Conservation (phyloP, 306 rosid genomes). For the Fragaria ananassa region DNA sequence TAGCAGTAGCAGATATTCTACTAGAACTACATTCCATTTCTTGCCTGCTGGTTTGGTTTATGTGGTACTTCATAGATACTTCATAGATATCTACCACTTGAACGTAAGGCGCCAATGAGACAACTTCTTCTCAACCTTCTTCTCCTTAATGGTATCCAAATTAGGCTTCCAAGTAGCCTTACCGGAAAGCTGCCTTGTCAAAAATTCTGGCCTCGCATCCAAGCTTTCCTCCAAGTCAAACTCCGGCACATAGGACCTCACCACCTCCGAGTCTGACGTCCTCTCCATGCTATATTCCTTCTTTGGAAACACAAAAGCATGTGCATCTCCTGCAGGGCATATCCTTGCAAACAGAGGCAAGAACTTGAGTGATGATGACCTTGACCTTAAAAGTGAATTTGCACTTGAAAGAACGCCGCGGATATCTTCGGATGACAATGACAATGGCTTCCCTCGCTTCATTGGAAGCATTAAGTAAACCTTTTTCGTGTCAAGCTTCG, state of each 20-base stretch:
- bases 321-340: slow-evolving; percentile 27
- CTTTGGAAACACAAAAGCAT: slow-evolving; percentile 17
- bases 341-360: slow-evolving; percentile 53
- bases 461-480: slow-evolving; percentile 70
- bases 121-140: slow-evolving; percentile 46
- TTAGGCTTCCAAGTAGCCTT: slow-evolving; percentile 77
- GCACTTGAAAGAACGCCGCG: slow-evolving; percentile 35
- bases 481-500: slow-evolving; percentile 47
- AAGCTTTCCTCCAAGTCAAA: slow-evolving; percentile 34
- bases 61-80: not conserved
- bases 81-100: not conserved
- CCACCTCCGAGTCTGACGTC: slow-evolving; percentile 9
- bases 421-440: slow-evolving; percentile 48
- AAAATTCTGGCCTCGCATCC: slow-evolving; percentile 55
- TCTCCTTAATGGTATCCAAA: slow-evolving; percentile 78
- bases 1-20: not conserved
- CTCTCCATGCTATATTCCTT: slow-evolving; percentile 22
- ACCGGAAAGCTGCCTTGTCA: slow-evolving; percentile 74
- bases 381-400: slow-evolving; percentile 39
- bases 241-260: slow-evolving; percentile 26
- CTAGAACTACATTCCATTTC: not conserved
- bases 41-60: not conserved
- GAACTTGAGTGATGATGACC: slow-evolving; percentile 32
- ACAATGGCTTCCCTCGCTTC: slow-evolving; percentile 60
- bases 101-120: slow-evolving; percentile 45